Evolutionary conservation across 495 filamentous ascomycete species (phyloP).

Genomic region (Penicillium soppii): DNA sequence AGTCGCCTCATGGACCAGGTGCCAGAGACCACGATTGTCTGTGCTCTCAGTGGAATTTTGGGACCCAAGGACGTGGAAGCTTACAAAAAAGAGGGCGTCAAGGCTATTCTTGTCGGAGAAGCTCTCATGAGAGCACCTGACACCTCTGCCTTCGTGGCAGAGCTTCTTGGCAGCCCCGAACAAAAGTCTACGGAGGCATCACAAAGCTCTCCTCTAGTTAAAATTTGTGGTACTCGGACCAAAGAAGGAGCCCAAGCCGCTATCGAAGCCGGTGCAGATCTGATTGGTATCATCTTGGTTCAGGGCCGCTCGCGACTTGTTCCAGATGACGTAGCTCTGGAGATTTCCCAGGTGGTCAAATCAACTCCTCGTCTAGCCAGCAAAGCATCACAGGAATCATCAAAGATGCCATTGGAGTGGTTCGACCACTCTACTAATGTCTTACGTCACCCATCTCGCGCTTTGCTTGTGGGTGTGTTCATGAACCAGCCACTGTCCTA

Average conservation of each 20-base stretch:
- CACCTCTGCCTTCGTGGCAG: conserved; percentile 74
- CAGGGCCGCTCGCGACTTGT: conserved; percentile 77
- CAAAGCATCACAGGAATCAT: conserved; percentile 12
- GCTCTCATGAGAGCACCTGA: conserved; percentile 88
- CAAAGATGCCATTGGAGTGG: conserved; percentile 53
- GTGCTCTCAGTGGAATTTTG: conserved; percentile 91
- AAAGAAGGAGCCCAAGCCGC: conserved; percentile 77
- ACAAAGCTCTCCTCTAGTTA: conserved; percentile 62
- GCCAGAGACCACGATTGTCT: conserved; percentile 81
- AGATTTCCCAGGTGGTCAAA: conserved; percentile 79
- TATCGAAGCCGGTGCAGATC: conserved; percentile 83
- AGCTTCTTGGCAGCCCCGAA: conserved; percentile 66
- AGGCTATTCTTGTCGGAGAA: conserved; percentile 92
- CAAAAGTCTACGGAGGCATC: conserved; percentile 18
- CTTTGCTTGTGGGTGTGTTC: conserved; percentile 91
- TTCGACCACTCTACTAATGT: conserved; percentile 58
- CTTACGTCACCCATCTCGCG: conserved; percentile 56
- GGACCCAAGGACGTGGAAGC: conserved; percentile 86
- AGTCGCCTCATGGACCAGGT: conserved; percentile 86
- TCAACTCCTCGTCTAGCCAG: conserved; percentile 44
- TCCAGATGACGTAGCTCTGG: conserved; percentile 68
- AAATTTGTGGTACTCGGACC: conserved; percentile 93
- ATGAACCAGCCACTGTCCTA: conserved; percentile 84
- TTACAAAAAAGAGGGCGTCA: conserved; percentile 85
- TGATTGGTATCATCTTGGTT: conserved; percentile 91